Evolutionary conservation across 2,329 filamentous ascomycete genomes (phyloP), one percentile per base, ranked within the genome.

Genomic region (Beauveria australis): DNA sequence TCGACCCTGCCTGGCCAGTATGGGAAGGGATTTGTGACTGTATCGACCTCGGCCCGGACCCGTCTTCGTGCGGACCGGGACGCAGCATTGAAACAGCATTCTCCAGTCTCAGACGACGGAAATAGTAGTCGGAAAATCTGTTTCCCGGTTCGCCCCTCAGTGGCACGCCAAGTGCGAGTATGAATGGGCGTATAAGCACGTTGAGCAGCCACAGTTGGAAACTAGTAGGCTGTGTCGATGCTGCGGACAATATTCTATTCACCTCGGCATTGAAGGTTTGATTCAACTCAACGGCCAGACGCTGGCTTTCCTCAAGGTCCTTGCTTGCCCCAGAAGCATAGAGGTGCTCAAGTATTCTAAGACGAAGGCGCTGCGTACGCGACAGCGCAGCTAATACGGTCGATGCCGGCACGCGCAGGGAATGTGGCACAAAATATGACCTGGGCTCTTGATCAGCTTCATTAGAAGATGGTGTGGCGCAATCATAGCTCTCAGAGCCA

Each of bases 401-500:
- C 0, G 71, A 67, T 0, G 79, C 78, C 1, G 73, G 68, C 40
- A 69, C 71, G 18, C 48, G 28, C 12, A 14, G 48, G 18, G 19
- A 6, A 12, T 37, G 5, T 16, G 8, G 28, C 28, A 16, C 47
- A 3, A 33, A n/a, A 9, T 37, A 33, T 10, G 48, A 51, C n/a
- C 28, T 51, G 16, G 8, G 2, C 3, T 51, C 28, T 3, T 51
- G 18, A 14, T 37, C 48, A 18, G 22, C 9, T 5, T 1, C 28
- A 16, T 3, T 26, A 3, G 48, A 10, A 5, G 48, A 51, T 2
- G 48, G 48, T 2, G 16, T n/a, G 18, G 48, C 48, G 0, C 77
- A 76, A 62, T 81, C 79, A 53, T 73, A 81, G 56, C 79, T 76
- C n/a, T 74, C 64, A 0, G 67, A 53, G 3, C 72, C 69, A 8